Base-by-base conservation (phyloP, 352 stramenopile genomes). In the Thalassiosira livingstoniorum region DNA sequence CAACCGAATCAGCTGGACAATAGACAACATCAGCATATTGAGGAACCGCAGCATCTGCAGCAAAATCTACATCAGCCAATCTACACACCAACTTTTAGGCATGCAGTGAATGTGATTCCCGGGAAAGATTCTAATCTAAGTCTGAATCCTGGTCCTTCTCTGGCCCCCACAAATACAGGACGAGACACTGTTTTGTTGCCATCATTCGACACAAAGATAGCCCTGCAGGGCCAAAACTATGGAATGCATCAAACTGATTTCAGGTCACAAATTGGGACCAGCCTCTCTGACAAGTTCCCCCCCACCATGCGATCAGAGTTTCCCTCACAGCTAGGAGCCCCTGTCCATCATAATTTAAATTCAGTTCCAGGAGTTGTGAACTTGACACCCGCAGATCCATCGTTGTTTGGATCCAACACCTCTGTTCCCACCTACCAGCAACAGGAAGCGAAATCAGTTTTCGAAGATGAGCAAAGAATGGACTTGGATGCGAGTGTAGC, bases 401-500 rank as follows among this genome's bases (percentile, higher is more conserved):
- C n/a, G n/a, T n/a, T n/a, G n/a, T n/a, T n/a, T n/a, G n/a, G n/a
- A n/a, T 47, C 55, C 4, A 13, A 63, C 18, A 39, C 34, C 43
- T 77, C 15, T 32, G 58, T 47, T 27, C 34, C 39, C 18, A 23
- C 34, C 60, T 64, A 25, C 35, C 34, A 29, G 45, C 65, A 73
- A 61, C 55, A 51, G 65, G 78, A 88, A 39, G 23, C 62, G 31
- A 82, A 78, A 42, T 58, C 68, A 45, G 47, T 75, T 2, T 89
- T 76, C 58, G 57, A 75, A 18, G 80, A 90, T 51, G 42, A 77
- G 2, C 34, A 80, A n/a, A 58, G 74, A 60, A 80, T 87, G 66
- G 29, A 80, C 58, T 71, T 85, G 15, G 85, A 90, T 34, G 51
- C 82, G 11, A 45, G 55, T n/a, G 60, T 82, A 18, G 78, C 81